phyloP scores from a whole-genome alignment of 2,329 filamentous ascomycete genomes.

The Bipolaris cookei region DNA sequence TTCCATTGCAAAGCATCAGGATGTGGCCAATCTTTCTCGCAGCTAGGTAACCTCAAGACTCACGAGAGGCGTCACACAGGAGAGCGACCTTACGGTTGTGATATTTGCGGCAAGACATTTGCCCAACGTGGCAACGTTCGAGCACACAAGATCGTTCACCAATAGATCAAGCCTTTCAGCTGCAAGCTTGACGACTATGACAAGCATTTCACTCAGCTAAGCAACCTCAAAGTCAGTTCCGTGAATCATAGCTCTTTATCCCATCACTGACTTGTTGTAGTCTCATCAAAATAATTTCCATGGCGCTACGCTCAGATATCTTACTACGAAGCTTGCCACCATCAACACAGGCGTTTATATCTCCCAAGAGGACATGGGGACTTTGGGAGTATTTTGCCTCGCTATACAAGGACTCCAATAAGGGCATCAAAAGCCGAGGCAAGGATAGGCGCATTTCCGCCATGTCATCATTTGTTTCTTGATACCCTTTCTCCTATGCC shows the following conservation, averaged over 20 bases:
- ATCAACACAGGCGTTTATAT: constrained; percentile 68
- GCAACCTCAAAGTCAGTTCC: constrained; percentile 79
- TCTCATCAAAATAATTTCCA: constrained; percentile 97
- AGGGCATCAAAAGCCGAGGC: constrained; percentile 95
- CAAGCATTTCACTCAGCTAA: constrained; percentile 87
- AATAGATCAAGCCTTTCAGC: constrained; percentile 75
- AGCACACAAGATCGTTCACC: constrained; percentile 82
- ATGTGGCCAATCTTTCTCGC: constrained; percentile 83
- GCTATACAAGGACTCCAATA: constrained; percentile 98
- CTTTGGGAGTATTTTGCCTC: constrained; percentile 83
- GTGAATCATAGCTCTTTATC: too few species aligned
- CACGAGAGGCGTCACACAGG: constrained; percentile 88
- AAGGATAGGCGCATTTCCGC: constrained; percentile 74
- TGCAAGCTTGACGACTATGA: constrained; percentile 84
- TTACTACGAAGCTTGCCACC: constrained; percentile 75
- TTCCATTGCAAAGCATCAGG: constrained; percentile 77
- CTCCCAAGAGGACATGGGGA: constrained; percentile 70
- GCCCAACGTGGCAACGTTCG: constrained; percentile 85
- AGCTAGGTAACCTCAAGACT: constrained; percentile 89
- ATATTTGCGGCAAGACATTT: constrained; percentile 80
- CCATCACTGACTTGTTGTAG: constrained; percentile 51
- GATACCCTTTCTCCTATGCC: constrained; percentile 36
- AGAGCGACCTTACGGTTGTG: constrained; percentile 82
- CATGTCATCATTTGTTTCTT: constrained; percentile 33
- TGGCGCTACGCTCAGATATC: constrained; percentile 68